Evolutionary conservation across 2,329 filamentous ascomycete genomes (phyloP), one percentile per base, ranked within the genome.

Genomic region (Apiospora arundinis): DNA sequence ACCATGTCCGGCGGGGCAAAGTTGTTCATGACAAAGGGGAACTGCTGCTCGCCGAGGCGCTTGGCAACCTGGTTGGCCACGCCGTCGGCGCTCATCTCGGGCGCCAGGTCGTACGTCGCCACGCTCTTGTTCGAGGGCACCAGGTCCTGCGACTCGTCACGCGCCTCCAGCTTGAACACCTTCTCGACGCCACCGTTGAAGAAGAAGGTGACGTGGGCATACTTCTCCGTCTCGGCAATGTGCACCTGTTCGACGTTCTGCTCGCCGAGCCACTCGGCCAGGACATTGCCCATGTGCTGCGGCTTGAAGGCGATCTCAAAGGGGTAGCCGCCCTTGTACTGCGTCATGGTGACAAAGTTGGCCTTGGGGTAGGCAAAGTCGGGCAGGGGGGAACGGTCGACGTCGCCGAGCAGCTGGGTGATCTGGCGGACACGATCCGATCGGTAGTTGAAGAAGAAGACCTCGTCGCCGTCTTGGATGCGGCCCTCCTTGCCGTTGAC

Each of bases 401-500:
- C 92, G 82, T 93, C 93, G 77, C 96, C 96, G 70, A 99, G 87
- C 63, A 99, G 89, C 85, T 98, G 96, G 68, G 95, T 97, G 82
- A 99, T 93, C 84, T 99, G 96, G 77, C 96, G 93, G 69, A 95
- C 95, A 82, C 96, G 95, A 82, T 99, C 96, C 71, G 96, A 98
- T 80, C 96, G 94, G 89, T 99, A 99, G 91, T 99, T 99, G 93
- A 99, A 99, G 91, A 98, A 98, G 90, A 98, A 98, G 78, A 98
- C 89, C 70, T 94, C 95, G 81, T 99, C 96, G 76, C 93, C 89
- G 80, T 98, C 93, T 87, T 97, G 91, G 81, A 99, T 92, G 77
- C 96, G 92, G 73, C 89, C 88, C 79, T 97, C 93, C 77, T 94
- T 90, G 77, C 95, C 96, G 75, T 94, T 94, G 73, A 98, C 88